Base-by-base conservation (phyloP, 768 basidiomycete species). In the Albatrellus ellisii region DNA sequence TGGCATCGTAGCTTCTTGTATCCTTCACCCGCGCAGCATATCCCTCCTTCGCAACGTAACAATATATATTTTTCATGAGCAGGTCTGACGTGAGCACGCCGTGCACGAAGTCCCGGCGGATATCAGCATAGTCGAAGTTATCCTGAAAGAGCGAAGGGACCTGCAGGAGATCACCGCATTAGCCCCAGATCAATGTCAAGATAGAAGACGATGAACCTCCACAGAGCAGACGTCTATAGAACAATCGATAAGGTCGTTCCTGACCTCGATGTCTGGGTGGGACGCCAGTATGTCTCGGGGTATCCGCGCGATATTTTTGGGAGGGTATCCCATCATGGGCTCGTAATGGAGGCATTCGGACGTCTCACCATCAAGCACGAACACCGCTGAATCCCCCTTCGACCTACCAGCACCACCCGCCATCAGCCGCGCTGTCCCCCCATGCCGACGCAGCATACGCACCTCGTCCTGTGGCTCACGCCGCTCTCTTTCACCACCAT, bases 111-210 rank as follows among this genome's bases (percentile, higher is more conserved):
- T 98, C 90, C 50, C 77, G 69, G 44, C 91, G 77, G 46, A 98
- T 72, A 61, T 92, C 89, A 11, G 79, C 77, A 55, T 92, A 97
- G 62, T 98, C 95, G 55, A 99, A 99, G 62, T 98, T 98, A 63
- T 98, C 95, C 58, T 92, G 90, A 64, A 98, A 99, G 4, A 97
- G 59, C 1, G 92, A 92, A 1, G 90, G 91, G 27, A 98, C 86
- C 84, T 95, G 52, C 33, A 26, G n/a, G n/a, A 17, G 14, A 21
- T 39, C 33, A 24, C 41, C 17, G 10, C 20, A 15, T 17, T 4
- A 39, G 36, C 15, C 38, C 5, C 9, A 32, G 28, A 33, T 27
- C 17, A 26, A 24, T 6, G 6, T 18, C 7, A 37, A 25, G 3
- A 43, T 29, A 15, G 6, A 22, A n/a, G 26, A 48, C 67, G 24